Percentiles rank a stretch among this genome's conserved stretches.
Conservation (phyloP, 148 eudicot genomes). For the Rhododendron henanense region DNA sequence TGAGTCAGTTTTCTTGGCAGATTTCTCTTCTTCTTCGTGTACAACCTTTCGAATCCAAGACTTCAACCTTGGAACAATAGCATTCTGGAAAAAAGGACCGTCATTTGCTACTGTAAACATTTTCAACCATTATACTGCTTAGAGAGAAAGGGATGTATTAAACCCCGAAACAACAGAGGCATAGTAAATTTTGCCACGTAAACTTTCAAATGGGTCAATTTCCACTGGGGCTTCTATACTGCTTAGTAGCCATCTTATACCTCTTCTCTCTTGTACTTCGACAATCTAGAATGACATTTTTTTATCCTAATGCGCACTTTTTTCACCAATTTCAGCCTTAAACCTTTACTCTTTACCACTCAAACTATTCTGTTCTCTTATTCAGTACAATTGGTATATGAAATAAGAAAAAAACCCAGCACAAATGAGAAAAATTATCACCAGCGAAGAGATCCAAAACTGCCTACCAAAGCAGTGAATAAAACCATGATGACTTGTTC, state of each 20-base stretch:
- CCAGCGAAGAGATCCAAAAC: neutral
- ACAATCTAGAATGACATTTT: neutral
- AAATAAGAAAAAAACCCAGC: neutral
- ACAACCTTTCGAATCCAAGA: constrained; percentile 89
- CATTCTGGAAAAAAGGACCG: constrained; percentile 42
- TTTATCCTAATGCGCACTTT: neutral
- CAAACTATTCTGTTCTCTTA: neutral
- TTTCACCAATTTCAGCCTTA: neutral
- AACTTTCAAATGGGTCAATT: neutral
- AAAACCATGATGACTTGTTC: neutral
- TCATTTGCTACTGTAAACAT: constrained; percentile 3
- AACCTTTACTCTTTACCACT: neutral
- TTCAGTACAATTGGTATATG: neutral
- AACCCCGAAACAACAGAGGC: neutral
- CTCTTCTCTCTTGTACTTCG: neutral
- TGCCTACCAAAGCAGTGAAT: neutral
- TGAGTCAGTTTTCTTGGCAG: constrained; percentile 17
- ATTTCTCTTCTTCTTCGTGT: constrained; percentile 47
- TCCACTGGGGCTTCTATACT: neutral
- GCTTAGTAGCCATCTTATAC: neutral
- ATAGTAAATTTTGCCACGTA: neutral
- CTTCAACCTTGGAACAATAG: constrained; percentile 73
- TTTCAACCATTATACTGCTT: neutral
- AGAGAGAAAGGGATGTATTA: neutral
- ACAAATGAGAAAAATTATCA: neutral